A percentile compares a stretch with the other conserved stretches of the same genome.
Evolutionary conservation across 176 grass and related monocot genomes (phyloP).

Genomic region (Triticum urartu): DNA sequence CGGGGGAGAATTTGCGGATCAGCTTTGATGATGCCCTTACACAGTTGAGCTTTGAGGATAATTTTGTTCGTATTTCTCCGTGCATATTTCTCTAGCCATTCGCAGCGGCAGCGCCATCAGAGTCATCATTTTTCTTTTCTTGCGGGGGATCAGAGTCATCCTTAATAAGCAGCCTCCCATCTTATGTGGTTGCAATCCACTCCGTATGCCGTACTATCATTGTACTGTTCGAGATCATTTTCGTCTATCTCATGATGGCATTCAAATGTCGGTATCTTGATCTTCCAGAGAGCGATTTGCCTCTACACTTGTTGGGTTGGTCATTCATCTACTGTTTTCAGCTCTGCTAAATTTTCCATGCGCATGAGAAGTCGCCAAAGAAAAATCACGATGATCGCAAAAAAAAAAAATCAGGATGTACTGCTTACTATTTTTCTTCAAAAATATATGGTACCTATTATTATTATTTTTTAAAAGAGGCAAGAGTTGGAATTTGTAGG

Average conservation of each 20-base stretch:
- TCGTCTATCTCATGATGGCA: background rate
- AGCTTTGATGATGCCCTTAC: too few relatives aligned
- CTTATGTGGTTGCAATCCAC: background rate
- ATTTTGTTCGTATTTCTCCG: background rate
- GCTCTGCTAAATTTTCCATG: too few relatives aligned
- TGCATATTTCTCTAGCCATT: background rate
- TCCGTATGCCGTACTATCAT: background rate
- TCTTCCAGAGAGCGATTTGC: background rate
- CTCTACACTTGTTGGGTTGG: background rate
- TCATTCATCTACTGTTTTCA: background rate
- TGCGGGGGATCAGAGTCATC: background rate
- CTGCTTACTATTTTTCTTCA: background rate
- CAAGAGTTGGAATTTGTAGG: background rate
- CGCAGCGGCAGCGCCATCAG: background rate
- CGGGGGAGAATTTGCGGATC: too few relatives aligned
- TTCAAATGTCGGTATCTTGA: constrained; percentile 2
- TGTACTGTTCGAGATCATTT: background rate
- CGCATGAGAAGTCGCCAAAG: background rate
- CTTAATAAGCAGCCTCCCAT: constrained; percentile 5
- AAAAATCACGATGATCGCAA: background rate
- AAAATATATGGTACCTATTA: background rate
- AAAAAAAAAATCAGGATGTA: too few relatives aligned
- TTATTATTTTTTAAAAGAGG: background rate
- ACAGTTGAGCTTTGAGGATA: background rate
- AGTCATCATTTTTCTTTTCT: background rate